Evolutionary conservation across 495 filamentous ascomycete species (phyloP), one percentile per base, ranked within the genome.

Genomic region (Hypoxylon lienhwacheense): DNA sequence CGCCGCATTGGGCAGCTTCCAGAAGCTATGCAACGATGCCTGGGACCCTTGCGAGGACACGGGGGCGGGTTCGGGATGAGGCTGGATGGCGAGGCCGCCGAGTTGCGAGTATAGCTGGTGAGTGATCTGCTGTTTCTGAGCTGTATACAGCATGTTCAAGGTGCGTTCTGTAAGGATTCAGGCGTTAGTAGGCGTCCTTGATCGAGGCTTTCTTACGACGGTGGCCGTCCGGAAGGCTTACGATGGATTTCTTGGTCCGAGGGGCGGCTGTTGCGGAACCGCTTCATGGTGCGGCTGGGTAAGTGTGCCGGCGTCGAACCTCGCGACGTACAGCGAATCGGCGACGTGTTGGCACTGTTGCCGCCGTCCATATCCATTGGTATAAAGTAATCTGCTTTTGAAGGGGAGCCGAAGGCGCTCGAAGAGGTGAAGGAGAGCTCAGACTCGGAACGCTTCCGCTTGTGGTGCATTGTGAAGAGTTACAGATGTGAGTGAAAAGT

Each of bases 361-460:
- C 52, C 51, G 26, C 33, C 53, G 22, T 55, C 51, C 4, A 55
- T 32, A 16, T 61, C 52, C 58, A 61, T 61, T 8, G 40, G 14
- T 2, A 35, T 29, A 34, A 55, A 37, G 1, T 31, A 47, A 29
- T 44, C 64, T 5, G 63, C 45, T 20, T 63, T 59, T 4, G 66
- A 47, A 0, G 73, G 62, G 8, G 72, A 76, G 19, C 66, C 66
- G 58, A 72, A 71, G 25, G 66, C 37, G 22, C 71, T 62, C 33
- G 61, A 68, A 16, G 71, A 67, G 42, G 22, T 47, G 20, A 53
- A 25, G 41, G 72, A 77, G 49, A 77, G 52, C 46, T 76, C 74
- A n/a, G 73, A 73, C 36, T 73, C 74, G 66, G 76, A 79, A 14
- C 76, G 65, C 69, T 78, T 79, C 59, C 76, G 76, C 61, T 79